Evolutionary conservation across 31 red algal genomes (phyloP).

Genomic region (Asparagopsis taxiformis): DNA sequence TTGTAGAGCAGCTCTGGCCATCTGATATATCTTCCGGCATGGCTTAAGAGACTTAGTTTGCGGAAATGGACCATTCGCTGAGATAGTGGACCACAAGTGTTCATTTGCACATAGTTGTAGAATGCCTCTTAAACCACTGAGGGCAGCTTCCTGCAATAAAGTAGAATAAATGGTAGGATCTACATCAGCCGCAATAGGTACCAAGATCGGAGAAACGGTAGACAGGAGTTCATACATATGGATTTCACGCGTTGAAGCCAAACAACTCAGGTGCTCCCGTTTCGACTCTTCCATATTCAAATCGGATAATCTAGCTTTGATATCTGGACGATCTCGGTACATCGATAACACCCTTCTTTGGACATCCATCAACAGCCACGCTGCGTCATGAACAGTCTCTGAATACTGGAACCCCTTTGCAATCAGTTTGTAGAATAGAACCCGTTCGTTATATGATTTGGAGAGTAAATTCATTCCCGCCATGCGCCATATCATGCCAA

Average conservation of each 20-base stretch:
- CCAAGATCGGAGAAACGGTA: constrained; percentile 46
- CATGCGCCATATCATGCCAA: constrained; percentile 66
- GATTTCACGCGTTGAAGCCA: constrained; percentile 40
- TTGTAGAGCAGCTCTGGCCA: constrained; percentile 8
- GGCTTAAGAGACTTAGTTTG: constrained; percentile 2
- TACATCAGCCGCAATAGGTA: constrained; percentile 22
- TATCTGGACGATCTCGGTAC: constrained; percentile 8
- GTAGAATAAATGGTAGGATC: not conserved
- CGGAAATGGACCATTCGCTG: constrained; percentile 55
- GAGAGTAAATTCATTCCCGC: constrained; percentile 30
- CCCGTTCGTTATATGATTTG: constrained; percentile 46
- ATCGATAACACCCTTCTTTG: constrained; percentile 37
- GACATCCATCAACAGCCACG: constrained; percentile 61
- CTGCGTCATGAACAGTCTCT: constrained; percentile 50
- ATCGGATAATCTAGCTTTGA: constrained; percentile 26
- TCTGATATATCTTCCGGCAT: constrained; percentile 23
- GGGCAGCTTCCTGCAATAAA: constrained; percentile 7
- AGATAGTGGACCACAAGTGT: constrained; percentile 28
- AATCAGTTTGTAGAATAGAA: constrained; percentile 54
- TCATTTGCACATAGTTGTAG: constrained; percentile 23
- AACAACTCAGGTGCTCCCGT: constrained; percentile 27
- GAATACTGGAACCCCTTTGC: constrained; percentile 50
- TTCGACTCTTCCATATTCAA: constrained; percentile 12
- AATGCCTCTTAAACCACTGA: constrained; percentile 22
- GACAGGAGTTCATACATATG: constrained; percentile 57